Percentiles rank a stretch among this genome's conserved stretches.
These are phyloP conservation scores for Hippophae rhamnoides DNA, from an alignment of 306 rosid genomes.

Conservation along the genomic window DNA sequence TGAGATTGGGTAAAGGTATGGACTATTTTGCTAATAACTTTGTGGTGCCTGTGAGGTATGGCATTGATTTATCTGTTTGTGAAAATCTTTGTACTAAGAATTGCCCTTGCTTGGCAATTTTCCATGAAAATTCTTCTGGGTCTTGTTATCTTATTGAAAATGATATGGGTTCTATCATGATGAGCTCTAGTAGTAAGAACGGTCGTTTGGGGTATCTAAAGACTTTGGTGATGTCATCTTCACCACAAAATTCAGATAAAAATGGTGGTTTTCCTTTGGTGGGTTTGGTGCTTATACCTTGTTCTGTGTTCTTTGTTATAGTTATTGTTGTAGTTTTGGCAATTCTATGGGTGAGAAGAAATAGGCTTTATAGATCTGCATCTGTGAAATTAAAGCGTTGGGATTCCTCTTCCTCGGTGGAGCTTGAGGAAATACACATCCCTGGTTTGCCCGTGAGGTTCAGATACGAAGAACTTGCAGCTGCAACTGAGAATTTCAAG, in stretches of 20 bases:
- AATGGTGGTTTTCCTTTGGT: conserved; percentile 6
- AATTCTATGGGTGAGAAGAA: conserved; percentile 7
- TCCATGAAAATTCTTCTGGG: conserved; percentile 11
- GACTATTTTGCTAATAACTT: conserved; percentile 16
- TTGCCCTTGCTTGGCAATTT: conserved; percentile 18
- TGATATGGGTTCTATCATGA: conserved; percentile 7
- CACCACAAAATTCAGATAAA: neutral
- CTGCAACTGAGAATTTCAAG: conserved; percentile 20
- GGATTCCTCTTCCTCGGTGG: conserved; percentile 8
- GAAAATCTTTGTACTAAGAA: conserved; percentile 7
- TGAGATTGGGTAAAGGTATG: neutral
- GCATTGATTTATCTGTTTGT: conserved; percentile 2
- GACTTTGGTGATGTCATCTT: neutral
- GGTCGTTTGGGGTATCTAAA: conserved; percentile 16
- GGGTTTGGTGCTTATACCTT: conserved; percentile 9
- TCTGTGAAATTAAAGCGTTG: neutral
- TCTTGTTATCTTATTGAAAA: conserved; percentile 9
- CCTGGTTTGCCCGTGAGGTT: conserved; percentile 23
- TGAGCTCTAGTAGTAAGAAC: neutral
- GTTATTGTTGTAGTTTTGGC: neutral
- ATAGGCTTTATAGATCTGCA: neutral
- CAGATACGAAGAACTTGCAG: conserved; percentile 11
- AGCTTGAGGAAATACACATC: conserved; percentile 10
- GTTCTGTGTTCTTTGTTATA: conserved; percentile 7
- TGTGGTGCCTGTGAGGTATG: neutral